Percentiles rank a stretch among this genome's conserved stretches.
These are phyloP conservation scores for Bryum argenteum DNA, from an alignment of 225 moss, liverwort and hornwort species.

Conservation along the genomic window DNA sequence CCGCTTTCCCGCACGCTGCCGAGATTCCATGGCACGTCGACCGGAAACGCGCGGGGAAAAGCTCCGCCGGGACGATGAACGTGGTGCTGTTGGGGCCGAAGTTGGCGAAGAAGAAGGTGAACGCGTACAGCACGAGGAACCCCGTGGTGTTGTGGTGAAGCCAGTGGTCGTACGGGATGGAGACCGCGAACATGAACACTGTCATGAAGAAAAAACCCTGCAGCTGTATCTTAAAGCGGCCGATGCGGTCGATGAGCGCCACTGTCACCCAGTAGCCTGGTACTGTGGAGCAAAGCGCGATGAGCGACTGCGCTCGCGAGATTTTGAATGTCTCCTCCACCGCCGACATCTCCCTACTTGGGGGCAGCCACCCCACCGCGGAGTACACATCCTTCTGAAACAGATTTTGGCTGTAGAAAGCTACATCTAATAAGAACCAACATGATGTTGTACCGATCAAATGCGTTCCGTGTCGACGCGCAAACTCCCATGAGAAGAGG, in stretches of 20 bases:
- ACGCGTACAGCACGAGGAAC: conserved; percentile 45
- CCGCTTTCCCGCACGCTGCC: conserved; percentile 53
- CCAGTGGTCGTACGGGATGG: conserved; percentile 52
- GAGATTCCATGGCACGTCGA: conserved; percentile 67
- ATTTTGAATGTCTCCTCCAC: conserved; percentile 49
- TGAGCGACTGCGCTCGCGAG: conserved; percentile 48
- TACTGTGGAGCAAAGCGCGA: conserved; percentile 53
- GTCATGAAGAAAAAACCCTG: conserved; percentile 72
- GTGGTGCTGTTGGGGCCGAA: conserved; percentile 66
- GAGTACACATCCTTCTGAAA: conserved; percentile 60
- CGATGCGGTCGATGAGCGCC: conserved; percentile 49
- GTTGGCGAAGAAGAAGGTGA: conserved; percentile 67
- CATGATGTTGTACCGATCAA: conserved; percentile 52
- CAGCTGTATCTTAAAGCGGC: conserved; percentile 54
- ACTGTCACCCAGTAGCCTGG: conserved; percentile 68
- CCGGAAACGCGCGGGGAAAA: conserved; percentile 55
- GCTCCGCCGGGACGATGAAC: conserved; percentile 63
- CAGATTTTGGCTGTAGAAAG: conserved; percentile 54
- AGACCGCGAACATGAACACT: conserved; percentile 54
- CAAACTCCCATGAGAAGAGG: conserved; percentile 45
- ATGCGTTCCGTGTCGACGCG: conserved; percentile 44
- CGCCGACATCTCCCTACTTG: conserved; percentile 38
- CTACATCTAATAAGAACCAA: conserved; percentile 50
- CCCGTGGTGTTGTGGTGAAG: conserved; percentile 30
- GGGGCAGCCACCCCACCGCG: conserved; percentile 51